phyloP scores from a whole-genome alignment of 345 rosid species.

The Mallotus nudiflorus region DNA sequence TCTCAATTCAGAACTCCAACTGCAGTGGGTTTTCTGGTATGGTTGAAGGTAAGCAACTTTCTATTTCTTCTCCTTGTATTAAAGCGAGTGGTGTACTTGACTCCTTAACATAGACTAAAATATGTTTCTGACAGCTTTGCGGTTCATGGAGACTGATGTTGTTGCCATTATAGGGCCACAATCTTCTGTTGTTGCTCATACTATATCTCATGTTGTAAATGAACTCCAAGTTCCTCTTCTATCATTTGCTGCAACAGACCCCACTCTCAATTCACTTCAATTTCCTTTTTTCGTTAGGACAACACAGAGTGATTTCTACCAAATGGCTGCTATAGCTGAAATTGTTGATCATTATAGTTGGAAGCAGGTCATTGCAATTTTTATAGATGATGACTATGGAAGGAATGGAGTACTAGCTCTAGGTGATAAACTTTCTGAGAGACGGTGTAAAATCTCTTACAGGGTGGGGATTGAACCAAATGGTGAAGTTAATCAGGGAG shows the following conservation, averaged over 20 bases:
- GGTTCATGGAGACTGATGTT: slow-evolving; percentile 76
- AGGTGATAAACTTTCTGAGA: slow-evolving; percentile 71
- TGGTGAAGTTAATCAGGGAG: slow-evolving; percentile 29
- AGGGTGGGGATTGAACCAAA: slow-evolving; percentile 63
- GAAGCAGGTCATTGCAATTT: slow-evolving; percentile 84
- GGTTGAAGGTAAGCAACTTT: slow-evolving; percentile 65
- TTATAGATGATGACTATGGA: slow-evolving; percentile 79
- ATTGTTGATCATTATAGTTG: slow-evolving; percentile 65
- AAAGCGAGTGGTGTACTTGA: slow-evolving; percentile 10
- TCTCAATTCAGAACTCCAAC: slow-evolving; percentile 56
- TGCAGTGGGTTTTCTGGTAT: slow-evolving; percentile 89
- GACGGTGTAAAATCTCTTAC: slow-evolving; percentile 65
- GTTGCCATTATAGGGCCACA: slow-evolving; percentile 88
- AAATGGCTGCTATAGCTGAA: slow-evolving; percentile 86
- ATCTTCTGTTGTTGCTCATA: slow-evolving; percentile 77
- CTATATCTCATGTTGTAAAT: slow-evolving; percentile 65
- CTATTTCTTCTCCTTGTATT: slow-evolving; percentile 4
- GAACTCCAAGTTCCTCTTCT: slow-evolving; percentile 79
- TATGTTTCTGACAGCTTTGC: slow-evolving; percentile 56
- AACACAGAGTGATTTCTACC: slow-evolving; percentile 69
- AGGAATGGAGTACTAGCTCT: slow-evolving; percentile 77
- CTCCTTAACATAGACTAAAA: slow-evolving; percentile 6
- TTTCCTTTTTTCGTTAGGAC: slow-evolving; percentile 86
- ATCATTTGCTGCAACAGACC: slow-evolving; percentile 90
- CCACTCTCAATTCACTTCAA: slow-evolving; percentile 77